phyloP scores from a whole-genome alignment of 139 green algal species.

The Bryopsis sp. region DNA sequence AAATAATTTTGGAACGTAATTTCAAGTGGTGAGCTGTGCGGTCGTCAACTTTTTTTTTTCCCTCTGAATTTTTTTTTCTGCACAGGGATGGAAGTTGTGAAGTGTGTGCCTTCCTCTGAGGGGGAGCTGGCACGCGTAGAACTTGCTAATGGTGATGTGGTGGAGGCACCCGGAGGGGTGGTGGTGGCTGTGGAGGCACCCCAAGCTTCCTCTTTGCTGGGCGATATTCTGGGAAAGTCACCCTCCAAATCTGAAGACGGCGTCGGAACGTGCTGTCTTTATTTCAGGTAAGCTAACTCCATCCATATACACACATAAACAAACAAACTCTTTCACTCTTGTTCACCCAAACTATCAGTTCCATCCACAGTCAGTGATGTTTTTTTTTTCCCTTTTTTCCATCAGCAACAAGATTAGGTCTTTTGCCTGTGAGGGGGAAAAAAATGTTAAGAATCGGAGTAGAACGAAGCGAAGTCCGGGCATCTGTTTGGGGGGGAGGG shows the following conservation, averaged over 20 bases:
- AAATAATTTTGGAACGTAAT: too few species aligned
- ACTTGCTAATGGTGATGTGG: too few species aligned
- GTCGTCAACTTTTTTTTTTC: not conserved
- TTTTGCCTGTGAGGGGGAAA: not conserved
- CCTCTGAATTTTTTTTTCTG: too few species aligned
- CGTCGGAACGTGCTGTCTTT: conserved; percentile 84
- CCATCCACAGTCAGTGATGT: not conserved
- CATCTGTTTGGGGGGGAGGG: too few species aligned
- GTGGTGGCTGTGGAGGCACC: conserved; percentile 80
- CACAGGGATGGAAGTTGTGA: too few species aligned
- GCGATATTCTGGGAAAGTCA: conserved; percentile 27
- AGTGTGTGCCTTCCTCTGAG: too few species aligned
- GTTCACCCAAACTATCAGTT: conserved; percentile 8
- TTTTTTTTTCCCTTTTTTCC: not conserved
- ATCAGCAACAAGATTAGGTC: not conserved
- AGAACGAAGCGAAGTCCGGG: not conserved
- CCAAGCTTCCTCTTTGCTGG: conserved; percentile 57
- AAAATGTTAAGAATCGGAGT: not conserved
- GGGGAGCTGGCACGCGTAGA: too few species aligned
- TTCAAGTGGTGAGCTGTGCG: too few species aligned
- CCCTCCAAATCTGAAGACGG: conserved; percentile 43
- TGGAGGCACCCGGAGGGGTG: too few species aligned
- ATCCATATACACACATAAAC: not conserved
- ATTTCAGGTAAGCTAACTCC: conserved; percentile 45
- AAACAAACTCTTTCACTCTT: not conserved